Evolutionary conservation across 1,284 basidiomycete species (phyloP).

Genomic region (Ganoderma leucocontextum): DNA sequence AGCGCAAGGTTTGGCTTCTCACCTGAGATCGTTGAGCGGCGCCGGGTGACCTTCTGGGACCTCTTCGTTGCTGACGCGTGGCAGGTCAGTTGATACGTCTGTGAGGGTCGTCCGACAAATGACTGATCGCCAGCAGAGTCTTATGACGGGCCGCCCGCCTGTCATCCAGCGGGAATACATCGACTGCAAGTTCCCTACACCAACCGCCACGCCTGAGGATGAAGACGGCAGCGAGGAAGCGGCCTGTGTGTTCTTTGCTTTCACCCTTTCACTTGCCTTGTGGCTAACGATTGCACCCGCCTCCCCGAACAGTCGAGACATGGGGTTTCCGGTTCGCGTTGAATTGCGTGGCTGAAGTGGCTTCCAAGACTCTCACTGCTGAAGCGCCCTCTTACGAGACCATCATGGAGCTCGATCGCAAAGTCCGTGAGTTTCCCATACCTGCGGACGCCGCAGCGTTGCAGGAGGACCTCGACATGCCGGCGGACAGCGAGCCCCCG

Average conservation of each 20-base stretch:
- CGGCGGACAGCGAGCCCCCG: conserved; percentile 36
- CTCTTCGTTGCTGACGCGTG: conserved; percentile 48
- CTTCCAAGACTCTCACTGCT: conserved; percentile 66
- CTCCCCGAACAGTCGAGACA: conserved; percentile 52
- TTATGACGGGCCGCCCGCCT: conserved; percentile 48
- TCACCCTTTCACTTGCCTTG: background rate
- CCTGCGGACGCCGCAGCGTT: conserved; percentile 51
- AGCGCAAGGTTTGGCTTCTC: conserved; percentile 50
- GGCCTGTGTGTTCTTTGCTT: conserved; percentile 47
- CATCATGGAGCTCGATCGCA: conserved; percentile 77
- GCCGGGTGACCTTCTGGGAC: conserved; percentile 55
- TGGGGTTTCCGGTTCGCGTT: conserved; percentile 72
- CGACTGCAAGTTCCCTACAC: conserved; percentile 40
- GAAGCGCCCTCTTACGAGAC: conserved; percentile 69
- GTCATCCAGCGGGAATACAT: conserved; percentile 42
- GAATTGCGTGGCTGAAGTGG: conserved; percentile 72
- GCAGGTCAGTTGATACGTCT: conserved; percentile 36
- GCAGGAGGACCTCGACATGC: conserved; percentile 40
- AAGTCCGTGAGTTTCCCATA: conserved; percentile 70
- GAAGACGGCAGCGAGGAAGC: conserved; percentile 44
- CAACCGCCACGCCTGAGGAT: conserved; percentile 36
- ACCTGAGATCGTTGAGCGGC: conserved; percentile 46
- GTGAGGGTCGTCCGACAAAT: conserved; percentile 3
- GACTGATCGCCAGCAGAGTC: conserved; percentile 58
- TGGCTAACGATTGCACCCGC: conserved; percentile 2